Evolutionary conservation across 805 yeast genomes (phyloP).

Genomic region (Saturnispora diversa): DNA sequence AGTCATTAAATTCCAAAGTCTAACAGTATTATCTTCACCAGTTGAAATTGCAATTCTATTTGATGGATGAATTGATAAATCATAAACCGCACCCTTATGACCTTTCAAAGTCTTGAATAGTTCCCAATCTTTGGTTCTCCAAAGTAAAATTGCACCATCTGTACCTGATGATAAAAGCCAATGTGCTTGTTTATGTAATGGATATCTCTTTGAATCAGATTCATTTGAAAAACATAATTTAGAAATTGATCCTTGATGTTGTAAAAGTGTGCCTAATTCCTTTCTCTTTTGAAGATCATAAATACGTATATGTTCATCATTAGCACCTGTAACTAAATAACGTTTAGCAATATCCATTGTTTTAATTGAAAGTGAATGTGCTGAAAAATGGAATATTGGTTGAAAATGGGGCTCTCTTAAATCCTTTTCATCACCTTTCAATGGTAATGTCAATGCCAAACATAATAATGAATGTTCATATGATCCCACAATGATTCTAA

Average conservation of each 20-base stretch:
- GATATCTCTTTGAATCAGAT: slow-evolving; percentile 13
- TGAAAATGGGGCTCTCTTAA: slow-evolving; percentile 59
- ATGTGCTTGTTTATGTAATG: slow-evolving; percentile 47
- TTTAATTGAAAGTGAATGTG: slow-evolving; percentile 84
- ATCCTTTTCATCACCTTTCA: slow-evolving; percentile 16
- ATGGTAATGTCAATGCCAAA: slow-evolving; percentile 60
- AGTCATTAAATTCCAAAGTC: slow-evolving; percentile 96
- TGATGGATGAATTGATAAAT: slow-evolving; percentile 80
- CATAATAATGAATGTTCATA: slow-evolving; percentile 90
- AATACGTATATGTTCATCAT: slow-evolving; percentile 90
- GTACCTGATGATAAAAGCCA: slow-evolving; percentile 91
- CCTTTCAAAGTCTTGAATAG: slow-evolving; percentile 82
- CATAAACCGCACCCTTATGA: slow-evolving; percentile 76
- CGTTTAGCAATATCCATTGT: slow-evolving; percentile 75
- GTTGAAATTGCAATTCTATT: slow-evolving; percentile 88
- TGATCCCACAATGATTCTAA: slow-evolving; percentile 87
- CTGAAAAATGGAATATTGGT: slow-evolving; percentile 92
- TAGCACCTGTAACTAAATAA: slow-evolving; percentile 86
- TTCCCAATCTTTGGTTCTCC: slow-evolving; percentile 99
- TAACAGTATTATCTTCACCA: slow-evolving; percentile 72
- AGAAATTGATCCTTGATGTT: slow-evolving; percentile 84
- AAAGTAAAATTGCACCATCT: slow-evolving; percentile 80
- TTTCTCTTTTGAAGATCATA: slow-evolving; percentile 91
- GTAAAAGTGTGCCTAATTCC: slow-evolving; percentile 83
- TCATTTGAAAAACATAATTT: slow-evolving; percentile 62